phyloP scores from a whole-genome alignment of 1,139 yeast genomes.

The Candida tetrigidarum region DNA sequence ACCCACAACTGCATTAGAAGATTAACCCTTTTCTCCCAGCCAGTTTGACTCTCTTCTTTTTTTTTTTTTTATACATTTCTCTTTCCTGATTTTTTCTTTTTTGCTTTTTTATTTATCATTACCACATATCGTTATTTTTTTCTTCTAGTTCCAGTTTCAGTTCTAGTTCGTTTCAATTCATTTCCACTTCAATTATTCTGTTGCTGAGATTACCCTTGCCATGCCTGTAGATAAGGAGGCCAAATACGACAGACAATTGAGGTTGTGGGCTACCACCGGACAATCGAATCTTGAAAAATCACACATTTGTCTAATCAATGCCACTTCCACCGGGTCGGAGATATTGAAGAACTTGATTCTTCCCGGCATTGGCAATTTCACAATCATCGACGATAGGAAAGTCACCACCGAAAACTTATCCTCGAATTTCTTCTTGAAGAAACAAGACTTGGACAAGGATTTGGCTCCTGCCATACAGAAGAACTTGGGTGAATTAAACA shows the following conservation, averaged over 20 bases:
- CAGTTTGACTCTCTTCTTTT: too few species aligned
- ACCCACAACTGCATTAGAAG: too few species aligned
- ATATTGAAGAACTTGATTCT: constrained; percentile 75
- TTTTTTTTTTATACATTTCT: too few species aligned
- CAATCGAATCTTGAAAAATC: constrained; percentile 64
- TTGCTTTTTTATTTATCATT: too few species aligned
- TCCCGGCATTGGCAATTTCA: constrained; percentile 76
- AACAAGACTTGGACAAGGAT: constrained; percentile 46
- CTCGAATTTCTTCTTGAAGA: constrained; percentile 64
- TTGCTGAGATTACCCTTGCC: neutral
- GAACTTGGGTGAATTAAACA: constrained; percentile 60
- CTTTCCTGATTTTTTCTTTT: too few species aligned
- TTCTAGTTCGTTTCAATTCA: neutral
- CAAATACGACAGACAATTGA: constrained; percentile 84
- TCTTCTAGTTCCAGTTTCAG: neutral
- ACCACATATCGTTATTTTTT: neutral
- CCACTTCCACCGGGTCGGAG: constrained; percentile 67
- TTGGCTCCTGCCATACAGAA: constrained; percentile 43
- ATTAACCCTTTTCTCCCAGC: too few species aligned
- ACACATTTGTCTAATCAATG: constrained; percentile 65
- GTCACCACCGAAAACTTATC: constrained; percentile 52
- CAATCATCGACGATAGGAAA: constrained; percentile 53
- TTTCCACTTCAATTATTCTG: neutral
- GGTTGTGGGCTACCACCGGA: constrained; percentile 86
- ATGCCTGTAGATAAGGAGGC: constrained; percentile 41